phyloP scores from a whole-genome alignment of 441 rosid species.

The Flueggea neowawraea region DNA sequence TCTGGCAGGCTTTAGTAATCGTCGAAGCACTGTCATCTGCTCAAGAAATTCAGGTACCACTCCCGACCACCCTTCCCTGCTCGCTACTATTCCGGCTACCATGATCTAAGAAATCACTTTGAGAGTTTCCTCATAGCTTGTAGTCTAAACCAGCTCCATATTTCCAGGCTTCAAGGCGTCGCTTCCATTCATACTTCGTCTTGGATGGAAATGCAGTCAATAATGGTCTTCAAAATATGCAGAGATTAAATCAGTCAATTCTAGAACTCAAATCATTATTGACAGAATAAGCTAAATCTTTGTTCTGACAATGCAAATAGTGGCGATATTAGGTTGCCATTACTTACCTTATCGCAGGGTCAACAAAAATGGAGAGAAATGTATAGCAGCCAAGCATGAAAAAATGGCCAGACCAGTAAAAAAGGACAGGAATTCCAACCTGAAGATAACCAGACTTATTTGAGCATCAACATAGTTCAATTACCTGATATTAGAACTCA shows the following conservation, averaged over 20 bases:
- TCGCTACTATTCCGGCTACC: background rate
- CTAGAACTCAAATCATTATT: too few species aligned
- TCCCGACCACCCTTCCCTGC: background rate
- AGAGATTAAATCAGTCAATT: background rate
- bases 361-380: slow-evolving; percentile 67
- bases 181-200: slow-evolving; percentile 65
- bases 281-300: too few species aligned
- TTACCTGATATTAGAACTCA: background rate
- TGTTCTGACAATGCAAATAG: too few species aligned
- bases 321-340: background rate
- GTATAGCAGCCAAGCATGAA: slow-evolving; percentile 86
- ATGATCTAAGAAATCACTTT: too few species aligned
- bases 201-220: slow-evolving; percentile 44
- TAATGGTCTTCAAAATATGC: slow-evolving; percentile 41
- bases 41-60: too few species aligned
- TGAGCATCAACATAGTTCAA: slow-evolving; percentile 2
- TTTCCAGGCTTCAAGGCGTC: slow-evolving; percentile 87
- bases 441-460: slow-evolving; percentile 23
- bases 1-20: too few species aligned
- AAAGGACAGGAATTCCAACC: slow-evolving; percentile 81
- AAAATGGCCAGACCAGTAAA: slow-evolving; percentile 86
- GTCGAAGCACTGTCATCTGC: too few species aligned
- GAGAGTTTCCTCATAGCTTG: slow-evolving; percentile 43
- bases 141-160: slow-evolving; percentile 89
- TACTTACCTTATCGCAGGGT: slow-evolving; percentile 85